Evolutionary conservation across 2,329 filamentous ascomycete genomes (phyloP).

Genomic region (Talaromyces sp.): DNA sequence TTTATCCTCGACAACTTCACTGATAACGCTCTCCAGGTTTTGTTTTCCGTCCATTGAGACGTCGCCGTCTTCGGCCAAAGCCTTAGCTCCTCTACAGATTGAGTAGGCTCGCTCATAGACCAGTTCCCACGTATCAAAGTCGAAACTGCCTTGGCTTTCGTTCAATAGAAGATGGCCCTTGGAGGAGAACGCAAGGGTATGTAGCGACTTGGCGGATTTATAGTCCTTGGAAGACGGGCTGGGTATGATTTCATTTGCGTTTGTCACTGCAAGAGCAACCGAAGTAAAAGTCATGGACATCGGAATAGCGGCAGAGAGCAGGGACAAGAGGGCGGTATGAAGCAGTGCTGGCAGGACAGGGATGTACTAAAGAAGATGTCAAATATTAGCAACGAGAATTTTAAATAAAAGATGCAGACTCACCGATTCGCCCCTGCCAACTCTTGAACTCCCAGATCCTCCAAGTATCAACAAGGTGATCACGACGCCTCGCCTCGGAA

Average conservation of each 20-base stretch:
- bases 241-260: constrained; percentile 40
- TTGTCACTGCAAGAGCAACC: constrained; percentile 56
- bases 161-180: constrained; percentile 66
- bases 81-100: constrained; percentile 54
- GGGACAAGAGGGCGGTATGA: constrained; percentile 70
- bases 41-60: constrained; percentile 38
- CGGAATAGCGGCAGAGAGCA: constrained; percentile 78
- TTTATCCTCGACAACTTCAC: constrained; percentile 56
- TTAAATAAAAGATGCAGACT: constrained; percentile 12
- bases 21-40: constrained; percentile 55
- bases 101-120: constrained; percentile 60
- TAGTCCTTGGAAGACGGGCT: constrained; percentile 62
- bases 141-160: constrained; percentile 78
- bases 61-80: constrained; percentile 36
- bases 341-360: constrained; percentile 74
- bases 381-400: constrained; percentile 13
- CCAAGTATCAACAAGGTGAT: constrained; percentile 38
- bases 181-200: constrained; percentile 79
- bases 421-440: constrained; percentile 34
- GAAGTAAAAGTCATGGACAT: constrained; percentile 67
- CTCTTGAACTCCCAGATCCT: constrained; percentile 25
- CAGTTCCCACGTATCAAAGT: constrained; percentile 67
- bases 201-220: constrained; percentile 62
- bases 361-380: constrained; percentile 56
- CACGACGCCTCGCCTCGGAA: constrained; percentile 38